A percentile compares a stretch with the other conserved stretches of the same genome.
These are phyloP conservation scores for Lupinus albus DNA, from an alignment of 306 rosid species.

Conservation along the genomic window DNA sequence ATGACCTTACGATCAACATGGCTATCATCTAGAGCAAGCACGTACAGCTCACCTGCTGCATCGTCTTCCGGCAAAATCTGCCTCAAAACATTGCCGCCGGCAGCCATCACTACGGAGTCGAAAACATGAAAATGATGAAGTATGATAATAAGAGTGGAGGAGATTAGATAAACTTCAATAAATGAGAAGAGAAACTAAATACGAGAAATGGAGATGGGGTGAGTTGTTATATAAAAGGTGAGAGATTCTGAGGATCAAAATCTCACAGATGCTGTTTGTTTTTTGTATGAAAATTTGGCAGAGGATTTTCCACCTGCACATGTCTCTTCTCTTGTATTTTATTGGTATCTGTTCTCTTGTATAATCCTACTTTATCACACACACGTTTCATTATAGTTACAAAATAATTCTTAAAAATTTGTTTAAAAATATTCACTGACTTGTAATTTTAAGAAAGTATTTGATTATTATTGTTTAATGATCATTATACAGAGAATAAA, in stretches of 20 bases:
- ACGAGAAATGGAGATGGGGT: conserved; percentile 26
- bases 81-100: conserved; percentile 46
- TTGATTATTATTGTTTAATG: no score
- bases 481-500: no score
- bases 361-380: background rate
- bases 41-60: conserved; percentile 62
- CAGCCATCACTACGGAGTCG: conserved; percentile 49
- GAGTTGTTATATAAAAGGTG: conserved; percentile 37
- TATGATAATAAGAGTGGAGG: background rate
- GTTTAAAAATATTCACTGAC: no score
- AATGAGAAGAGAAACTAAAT: background rate
- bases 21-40: conserved; percentile 92
- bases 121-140: background rate
- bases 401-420: no score
- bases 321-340: conserved; percentile 43
- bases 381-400: no score
- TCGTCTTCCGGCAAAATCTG: conserved; percentile 33
- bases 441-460: no score
- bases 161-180: background rate
- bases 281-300: conserved; percentile 54
- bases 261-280: conserved; percentile 61
- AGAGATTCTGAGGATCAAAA: conserved; percentile 82
- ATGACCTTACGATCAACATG: conserved; percentile 85
- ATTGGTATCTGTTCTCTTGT: no score
- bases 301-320: conserved; percentile 47